Evolutionary conservation across 2,329 filamentous ascomycete genomes (phyloP), one percentile per base, ranked within the genome.

Genomic region (Botrytis deweyae): DNA sequence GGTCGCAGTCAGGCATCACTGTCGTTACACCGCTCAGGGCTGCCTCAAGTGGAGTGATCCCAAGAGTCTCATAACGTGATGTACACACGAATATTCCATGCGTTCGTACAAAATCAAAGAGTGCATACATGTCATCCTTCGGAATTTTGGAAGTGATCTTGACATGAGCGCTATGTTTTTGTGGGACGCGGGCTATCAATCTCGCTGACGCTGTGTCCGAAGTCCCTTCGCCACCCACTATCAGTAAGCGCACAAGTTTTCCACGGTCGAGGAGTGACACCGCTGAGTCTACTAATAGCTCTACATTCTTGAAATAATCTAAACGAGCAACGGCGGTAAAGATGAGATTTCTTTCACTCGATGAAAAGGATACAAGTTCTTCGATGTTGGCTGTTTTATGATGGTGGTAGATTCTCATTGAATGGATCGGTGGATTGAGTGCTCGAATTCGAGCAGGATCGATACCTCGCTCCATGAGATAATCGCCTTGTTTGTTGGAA

Each of bases 281-380:
- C 20, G 67, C 71, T 8, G 74, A 66, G 64, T 75, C 73, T 33
- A 75, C 42, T 40, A 75, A 52, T 42, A 75, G 55, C 44, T 75
- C 74, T 40, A 74, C 49, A 38, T 75, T 75, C 40, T 75, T 75
- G 61, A 75, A 75, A n/a, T 72, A 74, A 55, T 75, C 74, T 33
- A 75, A 55, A 33, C 74, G 73, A 44, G 74, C 74, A n/a, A 75
- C 74, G 33, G 74, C 73, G 7, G 74, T 75, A n/a, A 75, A 75
- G 16, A 75, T 69, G 12, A 75, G 68, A 29, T 69, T 49, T 33
- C 71, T 73, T 49, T 61, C 61, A n/a, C 55, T 73, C 9, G 64
- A 69, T 29, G 71, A 73, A 12, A 73, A 73, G 40, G 64, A 69
- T 16, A 58, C 61, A 18, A 73, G 44, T 18, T 38, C 22, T 29